Evolutionary conservation across 805 yeast genomes (phyloP).

Genomic region (Candida hungchunana): DNA sequence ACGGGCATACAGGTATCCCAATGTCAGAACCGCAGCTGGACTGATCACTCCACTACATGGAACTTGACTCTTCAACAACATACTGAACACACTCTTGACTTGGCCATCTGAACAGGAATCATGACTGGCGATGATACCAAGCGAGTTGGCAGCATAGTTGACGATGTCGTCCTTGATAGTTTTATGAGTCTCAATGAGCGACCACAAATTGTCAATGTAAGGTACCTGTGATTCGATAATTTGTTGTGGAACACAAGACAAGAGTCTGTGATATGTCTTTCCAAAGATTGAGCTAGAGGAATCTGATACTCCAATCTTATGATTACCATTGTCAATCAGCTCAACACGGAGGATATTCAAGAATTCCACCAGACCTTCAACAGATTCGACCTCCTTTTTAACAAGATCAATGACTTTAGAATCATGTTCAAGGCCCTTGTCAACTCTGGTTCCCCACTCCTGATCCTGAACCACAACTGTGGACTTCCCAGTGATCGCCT

Average conservation of each 20-base stretch:
- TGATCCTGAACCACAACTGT: conserved; percentile 66
- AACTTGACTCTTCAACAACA: conserved; percentile 4
- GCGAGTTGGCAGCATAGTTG: conserved; percentile 36
- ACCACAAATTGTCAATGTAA: conserved; percentile 24
- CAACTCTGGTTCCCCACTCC: conserved; percentile 67
- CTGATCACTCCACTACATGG: neutral
- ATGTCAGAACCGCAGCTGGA: neutral
- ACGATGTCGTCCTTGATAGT: conserved; percentile 23
- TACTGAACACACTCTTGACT: conserved; percentile 2
- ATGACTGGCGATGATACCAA: conserved; percentile 50
- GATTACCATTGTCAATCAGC: conserved; percentile 15
- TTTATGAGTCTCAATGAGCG: conserved; percentile 18
- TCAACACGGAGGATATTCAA: conserved; percentile 16
- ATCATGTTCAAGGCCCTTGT: conserved; percentile 65
- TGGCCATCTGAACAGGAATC: conserved; percentile 21
- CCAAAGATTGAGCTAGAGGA: conserved; percentile 32
- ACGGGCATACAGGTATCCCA: conserved; percentile 45
- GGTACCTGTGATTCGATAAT: conserved; percentile 8
- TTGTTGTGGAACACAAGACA: conserved; percentile 23
- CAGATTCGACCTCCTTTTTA: conserved; percentile 21
- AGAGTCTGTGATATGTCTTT: conserved; percentile 26
- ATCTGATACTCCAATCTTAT: conserved; percentile 15
- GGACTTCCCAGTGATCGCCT: conserved; percentile 45
- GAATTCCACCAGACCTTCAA: conserved; percentile 33
- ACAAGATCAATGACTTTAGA: conserved; percentile 38